Conservation (phyloP, 2,329 filamentous ascomycete species). For the Coniochaeta sp. region DNA sequence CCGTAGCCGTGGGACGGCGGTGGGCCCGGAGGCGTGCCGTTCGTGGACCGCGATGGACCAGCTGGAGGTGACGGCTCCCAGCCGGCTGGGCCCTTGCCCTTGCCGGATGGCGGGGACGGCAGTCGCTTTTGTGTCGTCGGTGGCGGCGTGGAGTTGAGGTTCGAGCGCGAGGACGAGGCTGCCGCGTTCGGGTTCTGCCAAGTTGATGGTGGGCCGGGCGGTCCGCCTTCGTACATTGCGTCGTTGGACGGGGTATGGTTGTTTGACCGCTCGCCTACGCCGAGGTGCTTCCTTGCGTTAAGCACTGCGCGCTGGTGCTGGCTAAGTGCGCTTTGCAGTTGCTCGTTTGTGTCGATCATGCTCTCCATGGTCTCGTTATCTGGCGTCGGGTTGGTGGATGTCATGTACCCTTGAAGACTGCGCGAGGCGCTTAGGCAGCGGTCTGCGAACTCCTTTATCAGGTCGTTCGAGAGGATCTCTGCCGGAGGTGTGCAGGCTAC, state of each 20-base stretch:
- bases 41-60: background rate
- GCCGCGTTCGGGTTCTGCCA: slow-evolving; percentile 4
- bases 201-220: slow-evolving; percentile 3
- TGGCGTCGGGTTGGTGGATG: slow-evolving; percentile 66
- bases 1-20: background rate
- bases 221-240: background rate
- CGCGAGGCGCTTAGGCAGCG: slow-evolving; percentile 75
- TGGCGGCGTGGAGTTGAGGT: slow-evolving; percentile 10
- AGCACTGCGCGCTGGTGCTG: slow-evolving; percentile 76
- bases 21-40: background rate
- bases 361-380: slow-evolving; percentile 93
- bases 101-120: background rate
- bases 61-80: background rate
- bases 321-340: slow-evolving; percentile 72
- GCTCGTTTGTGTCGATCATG: slow-evolving; percentile 90
- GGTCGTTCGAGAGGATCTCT: slow-evolving; percentile 75
- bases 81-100: background rate
- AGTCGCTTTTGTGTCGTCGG: slow-evolving; percentile 14
- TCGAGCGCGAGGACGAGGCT: background rate
- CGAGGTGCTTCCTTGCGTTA: slow-evolving; percentile 50
- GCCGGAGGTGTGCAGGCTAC: slow-evolving; percentile 73
- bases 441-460: slow-evolving; percentile 86
- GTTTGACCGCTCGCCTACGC: slow-evolving; percentile 23
- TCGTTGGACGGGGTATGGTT: slow-evolving; percentile 17
- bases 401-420: slow-evolving; percentile 81